Percentiles rank a stretch among this genome's conserved stretches.
Conservation (phyloP, 2,329 filamentous ascomycete species). For the Aureobasidium musti region DNA sequence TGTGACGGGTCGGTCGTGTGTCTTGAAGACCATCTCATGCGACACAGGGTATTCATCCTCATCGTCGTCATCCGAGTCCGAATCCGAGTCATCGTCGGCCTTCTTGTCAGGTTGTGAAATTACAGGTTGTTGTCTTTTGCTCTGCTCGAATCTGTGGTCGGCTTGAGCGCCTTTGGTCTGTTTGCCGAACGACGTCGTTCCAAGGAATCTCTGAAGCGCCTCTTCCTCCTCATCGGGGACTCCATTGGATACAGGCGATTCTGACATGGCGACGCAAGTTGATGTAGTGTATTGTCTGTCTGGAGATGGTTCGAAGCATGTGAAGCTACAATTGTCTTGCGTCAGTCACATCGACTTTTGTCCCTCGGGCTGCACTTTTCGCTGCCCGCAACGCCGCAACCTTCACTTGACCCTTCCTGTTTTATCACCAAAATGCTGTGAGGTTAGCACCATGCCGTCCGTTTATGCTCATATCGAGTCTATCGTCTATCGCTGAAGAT, state of each 20-base stretch:
- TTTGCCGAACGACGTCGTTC: conserved; percentile 81
- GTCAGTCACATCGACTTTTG: conserved; percentile 23
- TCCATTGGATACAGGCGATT: background rate
- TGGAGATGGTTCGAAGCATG: too few species aligned
- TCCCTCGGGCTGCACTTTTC: conserved; percentile 18
- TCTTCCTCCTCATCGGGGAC: conserved; percentile 55
- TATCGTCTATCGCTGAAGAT: background rate
- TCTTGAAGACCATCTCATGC: conserved; percentile 89
- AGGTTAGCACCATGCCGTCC: too few species aligned
- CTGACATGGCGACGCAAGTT: conserved; percentile 10
- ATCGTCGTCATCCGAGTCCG: conserved; percentile 55
- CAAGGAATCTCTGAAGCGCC: conserved; percentile 74
- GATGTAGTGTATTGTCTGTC: background rate
- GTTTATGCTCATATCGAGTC: too few species aligned
- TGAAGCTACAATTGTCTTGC: conserved; percentile 1
- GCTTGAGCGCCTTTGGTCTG: conserved; percentile 72
- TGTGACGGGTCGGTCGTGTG: conserved; percentile 85
- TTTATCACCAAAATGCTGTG: too few species aligned
- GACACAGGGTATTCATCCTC: conserved; percentile 90
- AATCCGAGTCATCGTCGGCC: conserved; percentile 42
- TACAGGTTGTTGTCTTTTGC: conserved; percentile 51
- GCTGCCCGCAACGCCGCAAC: conserved; percentile 18
- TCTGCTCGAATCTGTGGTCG: conserved; percentile 76
- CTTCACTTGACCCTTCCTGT: background rate
- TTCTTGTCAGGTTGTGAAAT: conserved; percentile 31